Conservation (phyloP, 2,329 filamentous ascomycete genomes). For the Pseudocercospora fuligena region DNA sequence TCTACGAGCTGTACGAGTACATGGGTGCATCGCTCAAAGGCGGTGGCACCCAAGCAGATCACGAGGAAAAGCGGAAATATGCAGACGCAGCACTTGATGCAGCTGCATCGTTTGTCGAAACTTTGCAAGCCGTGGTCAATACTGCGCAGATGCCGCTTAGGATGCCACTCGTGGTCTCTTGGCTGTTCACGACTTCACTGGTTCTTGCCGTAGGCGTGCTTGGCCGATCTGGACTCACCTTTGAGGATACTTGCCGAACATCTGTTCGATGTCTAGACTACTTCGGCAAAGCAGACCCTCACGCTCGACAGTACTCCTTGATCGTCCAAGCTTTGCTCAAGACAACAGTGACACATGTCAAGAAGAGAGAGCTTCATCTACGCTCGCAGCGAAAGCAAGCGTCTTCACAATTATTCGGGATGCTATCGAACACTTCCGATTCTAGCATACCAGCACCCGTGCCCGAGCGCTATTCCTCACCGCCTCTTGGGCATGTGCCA, state of each 20-base stretch:
- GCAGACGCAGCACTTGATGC: conserved; percentile 39
- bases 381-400: conserved; percentile 33
- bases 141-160: conserved; percentile 23
- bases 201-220: conserved; percentile 37
- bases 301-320: conserved; percentile 38
- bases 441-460: not conserved
- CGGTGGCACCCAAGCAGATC: conserved; percentile 20
- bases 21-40: conserved; percentile 34
- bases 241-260: conserved; percentile 31
- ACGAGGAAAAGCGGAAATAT: conserved; percentile 35
- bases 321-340: conserved; percentile 35
- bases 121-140: conserved; percentile 28
- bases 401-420: conserved; percentile 37
- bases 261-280: conserved; percentile 34
- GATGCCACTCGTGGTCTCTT: conserved; percentile 36
- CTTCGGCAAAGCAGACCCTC: conserved; percentile 36
- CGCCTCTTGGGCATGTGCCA: not conserved
- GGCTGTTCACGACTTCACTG: conserved; percentile 39
- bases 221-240: conserved; percentile 33
- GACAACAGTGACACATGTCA: conserved; percentile 29
- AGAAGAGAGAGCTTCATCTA: conserved; percentile 30
- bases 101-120: conserved; percentile 34
- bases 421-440: conserved; percentile 18
- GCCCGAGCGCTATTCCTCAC: not conserved
- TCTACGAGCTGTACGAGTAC: conserved; percentile 54